A percentile compares a stretch with the other conserved stretches of the same genome.
phyloP scores from a whole-genome alignment of 192 early-diverging fungal genomes.

The Coemansia sp. region DNA sequence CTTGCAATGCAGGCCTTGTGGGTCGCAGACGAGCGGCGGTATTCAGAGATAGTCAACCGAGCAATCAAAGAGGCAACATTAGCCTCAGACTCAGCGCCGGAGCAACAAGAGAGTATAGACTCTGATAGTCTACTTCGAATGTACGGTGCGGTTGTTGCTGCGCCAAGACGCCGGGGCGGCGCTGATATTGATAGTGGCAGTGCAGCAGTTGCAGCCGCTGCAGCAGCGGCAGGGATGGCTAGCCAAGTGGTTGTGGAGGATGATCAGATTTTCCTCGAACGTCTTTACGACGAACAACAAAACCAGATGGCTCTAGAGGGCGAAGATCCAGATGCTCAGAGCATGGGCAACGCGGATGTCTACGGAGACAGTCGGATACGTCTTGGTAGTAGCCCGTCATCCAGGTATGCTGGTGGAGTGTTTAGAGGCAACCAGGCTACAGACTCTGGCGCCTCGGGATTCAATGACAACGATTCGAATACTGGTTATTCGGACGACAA shows the following conservation, averaged over 20 bases:
- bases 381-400: conserved; percentile 16
- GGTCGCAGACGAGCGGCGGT: conserved; percentile 56
- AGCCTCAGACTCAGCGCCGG: background rate
- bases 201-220: conserved; percentile 52
- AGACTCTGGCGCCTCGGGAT: conserved; percentile 17
- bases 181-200: conserved; percentile 51
- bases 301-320: conserved; percentile 57
- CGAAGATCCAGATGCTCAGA: conserved; percentile 26
- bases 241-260: conserved; percentile 74
- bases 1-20: conserved; percentile 60
- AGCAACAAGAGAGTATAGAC: background rate
- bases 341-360: conserved; percentile 5
- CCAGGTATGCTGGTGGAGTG: conserved; percentile 24
- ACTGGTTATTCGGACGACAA: conserved; percentile 10
- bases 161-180: conserved; percentile 61
- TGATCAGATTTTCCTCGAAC: conserved; percentile 85
- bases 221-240: conserved; percentile 50
- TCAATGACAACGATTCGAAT: conserved; percentile 4
- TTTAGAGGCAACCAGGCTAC: conserved; percentile 29
- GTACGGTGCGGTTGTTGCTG: conserved; percentile 45
- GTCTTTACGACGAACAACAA: conserved; percentile 69
- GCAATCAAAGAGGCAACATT: conserved; percentile 12
- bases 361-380: conserved; percentile 11
- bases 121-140: conserved; percentile 21
- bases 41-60: conserved; percentile 26